A percentile compares a stretch with the other conserved stretches of the same genome.
phyloP scores from a whole-genome alignment of 1,139 yeast species.

The Geotrichum cucujoidarum region DNA sequence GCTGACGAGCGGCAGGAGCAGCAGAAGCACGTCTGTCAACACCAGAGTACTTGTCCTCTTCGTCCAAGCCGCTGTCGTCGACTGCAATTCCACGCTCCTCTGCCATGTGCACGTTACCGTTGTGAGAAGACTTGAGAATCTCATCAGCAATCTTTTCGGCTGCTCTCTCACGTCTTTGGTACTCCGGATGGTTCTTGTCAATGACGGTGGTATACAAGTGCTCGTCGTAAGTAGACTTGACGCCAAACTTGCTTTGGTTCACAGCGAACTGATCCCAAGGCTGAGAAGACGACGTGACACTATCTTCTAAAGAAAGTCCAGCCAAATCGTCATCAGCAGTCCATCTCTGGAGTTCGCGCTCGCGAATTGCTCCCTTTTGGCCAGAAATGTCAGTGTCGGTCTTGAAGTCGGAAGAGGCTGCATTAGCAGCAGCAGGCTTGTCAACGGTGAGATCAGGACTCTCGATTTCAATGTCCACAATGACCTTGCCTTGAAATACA shows the following conservation, averaged over 20 bases:
- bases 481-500: slow-evolving; percentile 54
- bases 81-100: slow-evolving; percentile 84
- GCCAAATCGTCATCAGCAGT: slow-evolving; percentile 56
- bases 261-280: slow-evolving; percentile 93
- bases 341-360: slow-evolving; percentile 82
- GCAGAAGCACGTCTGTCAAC: slow-evolving; percentile 45
- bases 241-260: slow-evolving; percentile 83
- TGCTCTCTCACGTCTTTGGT: slow-evolving; percentile 53
- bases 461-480: slow-evolving; percentile 55
- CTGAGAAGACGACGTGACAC: slow-evolving; percentile 33
- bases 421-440: slow-evolving; percentile 14
- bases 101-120: slow-evolving; percentile 73
- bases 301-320: slow-evolving; percentile 35
- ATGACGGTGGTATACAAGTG: slow-evolving; percentile 83
- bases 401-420: slow-evolving; percentile 45
- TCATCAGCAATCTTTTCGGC: slow-evolving; percentile 82
- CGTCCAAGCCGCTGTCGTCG: slow-evolving; percentile 86
- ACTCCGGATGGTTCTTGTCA: slow-evolving; percentile 71
- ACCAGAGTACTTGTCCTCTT: slow-evolving; percentile 94
- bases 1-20: slow-evolving; percentile 2
- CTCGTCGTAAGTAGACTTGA: slow-evolving; percentile 82
- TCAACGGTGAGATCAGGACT: slow-evolving; percentile 41
- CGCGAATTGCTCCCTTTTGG: slow-evolving; percentile 41
- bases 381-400: slow-evolving; percentile 81
- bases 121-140: slow-evolving; percentile 60